Conservation (phyloP, 768 basidiomycete species). For the Tricholoma furcatifolium region DNA sequence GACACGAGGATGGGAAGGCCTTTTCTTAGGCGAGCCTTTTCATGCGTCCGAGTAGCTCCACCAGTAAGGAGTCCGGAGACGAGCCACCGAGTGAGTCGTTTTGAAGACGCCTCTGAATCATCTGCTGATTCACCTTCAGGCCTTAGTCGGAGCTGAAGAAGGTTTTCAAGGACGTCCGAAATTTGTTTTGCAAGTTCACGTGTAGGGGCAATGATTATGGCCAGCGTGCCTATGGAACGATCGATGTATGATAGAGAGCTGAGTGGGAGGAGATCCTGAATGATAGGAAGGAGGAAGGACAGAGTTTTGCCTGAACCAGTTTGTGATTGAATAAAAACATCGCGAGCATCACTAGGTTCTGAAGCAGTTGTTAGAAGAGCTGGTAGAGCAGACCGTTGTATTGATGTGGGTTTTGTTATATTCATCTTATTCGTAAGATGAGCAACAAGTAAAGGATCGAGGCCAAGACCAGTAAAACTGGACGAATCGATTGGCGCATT, state of each 20-base stretch:
- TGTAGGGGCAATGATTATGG: constrained; percentile 92
- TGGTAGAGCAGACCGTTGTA: constrained; percentile 81
- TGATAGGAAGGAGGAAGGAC: constrained; percentile 89
- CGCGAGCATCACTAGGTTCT: constrained; percentile 45
- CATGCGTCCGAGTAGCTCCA: constrained; percentile 91
- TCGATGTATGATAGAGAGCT: constrained; percentile 91
- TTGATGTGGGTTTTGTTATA: constrained; percentile 84
- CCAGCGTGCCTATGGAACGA: constrained; percentile 91
- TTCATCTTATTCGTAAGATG: constrained; percentile 81
- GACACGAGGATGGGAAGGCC: constrained; percentile 94
- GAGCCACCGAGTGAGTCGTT: constrained; percentile 80
- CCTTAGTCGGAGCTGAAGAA: constrained; percentile 76
- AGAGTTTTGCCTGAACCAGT: constrained; percentile 97
- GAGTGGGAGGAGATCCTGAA: constrained; percentile 91
- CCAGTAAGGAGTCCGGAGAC: constrained; percentile 92
- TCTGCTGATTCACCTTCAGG: constrained; percentile 53
- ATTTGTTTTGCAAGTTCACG: constrained; percentile 97
- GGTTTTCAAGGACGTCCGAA: constrained; percentile 84
- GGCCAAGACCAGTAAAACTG: constrained; percentile 78
- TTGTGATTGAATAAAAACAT: constrained; percentile 93
- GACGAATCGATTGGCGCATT: constrained; percentile 86
- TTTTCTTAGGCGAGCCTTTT: constrained; percentile 93
- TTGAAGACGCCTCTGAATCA: constrained; percentile 38
- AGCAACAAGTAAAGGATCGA: constrained; percentile 74
- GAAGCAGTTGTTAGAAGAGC: constrained; percentile 35